Percentiles rank a stretch among this genome's conserved stretches.
phyloP scores from a whole-genome alignment of 495 filamentous ascomycete genomes.

The Aspergillus olivimuriae region DNA sequence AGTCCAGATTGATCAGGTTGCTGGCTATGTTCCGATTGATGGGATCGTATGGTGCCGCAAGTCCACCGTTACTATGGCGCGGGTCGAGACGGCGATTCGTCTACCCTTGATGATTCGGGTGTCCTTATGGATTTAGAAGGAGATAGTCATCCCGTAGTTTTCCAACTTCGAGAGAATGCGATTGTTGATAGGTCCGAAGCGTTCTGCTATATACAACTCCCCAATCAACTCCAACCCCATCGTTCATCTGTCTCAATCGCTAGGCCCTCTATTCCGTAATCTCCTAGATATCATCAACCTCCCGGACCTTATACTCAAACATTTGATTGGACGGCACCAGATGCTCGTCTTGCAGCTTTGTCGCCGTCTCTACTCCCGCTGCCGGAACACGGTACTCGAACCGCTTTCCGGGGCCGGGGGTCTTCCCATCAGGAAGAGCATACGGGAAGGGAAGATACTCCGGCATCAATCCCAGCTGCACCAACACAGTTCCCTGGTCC shows the following conservation, averaged over 20 bases:
- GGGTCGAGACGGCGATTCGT: too few species aligned
- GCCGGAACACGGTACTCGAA: constrained; percentile 65
- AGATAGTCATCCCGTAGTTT: too few species aligned
- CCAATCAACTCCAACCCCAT: background rate
- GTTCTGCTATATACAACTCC: background rate
- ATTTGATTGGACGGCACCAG: constrained; percentile 57
- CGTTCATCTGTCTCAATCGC: too few species aligned
- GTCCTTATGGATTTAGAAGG: too few species aligned
- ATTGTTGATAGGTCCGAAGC: too few species aligned
- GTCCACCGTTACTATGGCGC: too few species aligned
- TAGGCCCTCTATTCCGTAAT: too few species aligned
- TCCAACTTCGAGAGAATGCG: too few species aligned
- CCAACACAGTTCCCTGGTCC: constrained; percentile 74
- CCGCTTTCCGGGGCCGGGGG: constrained; percentile 30
- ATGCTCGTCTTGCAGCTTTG: constrained; percentile 57
- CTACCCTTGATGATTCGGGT: too few species aligned
- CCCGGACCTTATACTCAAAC: constrained; percentile 37
- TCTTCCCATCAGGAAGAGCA: constrained; percentile 33
- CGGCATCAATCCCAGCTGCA: constrained; percentile 67
- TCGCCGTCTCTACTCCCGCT: constrained; percentile 55
- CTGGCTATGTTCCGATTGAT: too few species aligned
- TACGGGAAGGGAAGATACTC: constrained; percentile 54
- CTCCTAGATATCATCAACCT: constrained; percentile 23
- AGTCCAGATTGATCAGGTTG: too few species aligned
- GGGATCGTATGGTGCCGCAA: too few species aligned